These are phyloP conservation scores for Tylopilus felleus DNA, from an alignment of 768 basidiomycete genomes.

Conservation along the genomic window DNA sequence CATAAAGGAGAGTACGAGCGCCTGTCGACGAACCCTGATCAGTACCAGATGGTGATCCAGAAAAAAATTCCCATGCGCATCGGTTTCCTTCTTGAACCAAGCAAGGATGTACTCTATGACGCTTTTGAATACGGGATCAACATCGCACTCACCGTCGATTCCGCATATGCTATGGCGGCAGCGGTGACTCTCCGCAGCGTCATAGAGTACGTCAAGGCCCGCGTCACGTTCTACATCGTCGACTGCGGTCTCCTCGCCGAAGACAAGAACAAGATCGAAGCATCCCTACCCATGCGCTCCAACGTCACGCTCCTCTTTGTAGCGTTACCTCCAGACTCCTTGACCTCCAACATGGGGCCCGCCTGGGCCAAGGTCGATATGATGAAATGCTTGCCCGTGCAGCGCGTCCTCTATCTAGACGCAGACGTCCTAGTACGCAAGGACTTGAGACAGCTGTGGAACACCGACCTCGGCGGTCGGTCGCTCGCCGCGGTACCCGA, in stretches of 20 bases:
- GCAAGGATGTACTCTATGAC: conserved; percentile 1
- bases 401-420: conserved; percentile 51
- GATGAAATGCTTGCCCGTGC: conserved; percentile 43
- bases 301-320: conserved; percentile 45
- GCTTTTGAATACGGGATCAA: conserved; percentile 47
- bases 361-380: conserved; percentile 54
- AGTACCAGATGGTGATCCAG: conserved; percentile 52
- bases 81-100: conserved; percentile 37
- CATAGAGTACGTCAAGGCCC: conserved; percentile 33
- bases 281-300: conserved; percentile 24
- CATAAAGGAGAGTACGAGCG: conserved; percentile 48
- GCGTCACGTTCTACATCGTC: conserved; percentile 48
- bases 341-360: conserved; percentile 28
- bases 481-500: conserved; percentile 45
- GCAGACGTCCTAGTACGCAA: conserved; percentile 47
- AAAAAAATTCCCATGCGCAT: conserved; percentile 53
- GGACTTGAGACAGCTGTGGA: conserved; percentile 43
- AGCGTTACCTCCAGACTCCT: conserved; percentile 30
- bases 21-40: conserved; percentile 33
- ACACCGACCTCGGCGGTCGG: conserved; percentile 40
- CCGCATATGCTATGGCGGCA: conserved; percentile 45
- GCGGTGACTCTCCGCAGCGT: conserved; percentile 47
- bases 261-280: conserved; percentile 33
- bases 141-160: conserved; percentile 42
- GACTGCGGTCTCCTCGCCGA: conserved; percentile 42